Conservation (phyloP, 2,329 filamentous ascomycete species). For the Calonectria fujianensis region DNA sequence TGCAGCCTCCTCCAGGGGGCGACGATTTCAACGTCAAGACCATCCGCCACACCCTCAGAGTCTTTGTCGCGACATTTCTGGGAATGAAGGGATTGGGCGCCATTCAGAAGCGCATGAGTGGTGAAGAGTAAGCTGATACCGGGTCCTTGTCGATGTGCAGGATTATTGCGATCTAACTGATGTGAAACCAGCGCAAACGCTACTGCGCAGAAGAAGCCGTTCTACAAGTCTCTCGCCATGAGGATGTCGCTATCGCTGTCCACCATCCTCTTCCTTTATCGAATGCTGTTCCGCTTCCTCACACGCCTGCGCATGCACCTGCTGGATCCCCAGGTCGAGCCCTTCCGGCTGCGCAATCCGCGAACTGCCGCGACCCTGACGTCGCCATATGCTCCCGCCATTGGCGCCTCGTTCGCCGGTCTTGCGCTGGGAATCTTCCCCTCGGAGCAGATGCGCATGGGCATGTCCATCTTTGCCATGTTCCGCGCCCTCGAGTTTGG, state of each 20-base stretch:
- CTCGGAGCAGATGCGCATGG: slow-evolving; percentile 79
- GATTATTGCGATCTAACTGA: slow-evolving; percentile 34
- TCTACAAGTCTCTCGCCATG: slow-evolving; percentile 81
- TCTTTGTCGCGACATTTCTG: slow-evolving; percentile 79
- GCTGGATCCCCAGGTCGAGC: slow-evolving; percentile 84
- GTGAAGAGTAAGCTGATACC: slow-evolving; percentile 65
- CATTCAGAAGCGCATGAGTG: slow-evolving; percentile 69
- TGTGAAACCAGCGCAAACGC: slow-evolving; percentile 47
- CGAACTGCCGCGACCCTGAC: slow-evolving; percentile 84
- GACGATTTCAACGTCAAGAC: slow-evolving; percentile 83
- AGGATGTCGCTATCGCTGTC: slow-evolving; percentile 89
- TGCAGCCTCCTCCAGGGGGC: slow-evolving; percentile 60
- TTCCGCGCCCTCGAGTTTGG: slow-evolving; percentile 89
- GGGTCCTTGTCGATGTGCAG: neutral
- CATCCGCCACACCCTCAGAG: slow-evolving; percentile 81
- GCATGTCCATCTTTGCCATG: slow-evolving; percentile 86
- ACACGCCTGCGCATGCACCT: slow-evolving; percentile 85
- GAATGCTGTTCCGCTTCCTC: slow-evolving; percentile 93
- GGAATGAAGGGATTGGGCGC: slow-evolving; percentile 78
- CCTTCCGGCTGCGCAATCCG: slow-evolving; percentile 90
- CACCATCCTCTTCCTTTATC: slow-evolving; percentile 89
- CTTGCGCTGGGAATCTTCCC: slow-evolving; percentile 87
- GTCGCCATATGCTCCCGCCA: slow-evolving; percentile 87
- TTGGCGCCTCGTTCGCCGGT: slow-evolving; percentile 93
- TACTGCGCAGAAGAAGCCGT: slow-evolving; percentile 68